A percentile compares a stretch with the other conserved stretches of the same genome.
Conservation (phyloP, 768 basidiomycete genomes). For the Kwoniella bestiolae region DNA sequence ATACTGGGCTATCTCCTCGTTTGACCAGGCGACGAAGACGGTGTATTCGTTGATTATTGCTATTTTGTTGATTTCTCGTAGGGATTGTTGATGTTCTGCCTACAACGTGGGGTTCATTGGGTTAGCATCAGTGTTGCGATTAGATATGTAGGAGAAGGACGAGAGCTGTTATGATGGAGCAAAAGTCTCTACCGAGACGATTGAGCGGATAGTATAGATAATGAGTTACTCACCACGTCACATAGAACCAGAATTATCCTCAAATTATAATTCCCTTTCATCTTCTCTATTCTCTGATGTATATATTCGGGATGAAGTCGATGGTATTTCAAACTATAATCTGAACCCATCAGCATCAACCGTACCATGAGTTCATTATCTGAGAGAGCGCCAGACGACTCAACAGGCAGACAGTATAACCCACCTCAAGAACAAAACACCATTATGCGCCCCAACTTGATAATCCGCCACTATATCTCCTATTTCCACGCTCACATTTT, state of each 20-base stretch:
- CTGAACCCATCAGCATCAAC: not conserved
- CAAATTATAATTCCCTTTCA: conserved; percentile 79
- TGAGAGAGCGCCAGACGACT: not conserved
- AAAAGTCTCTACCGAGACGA: too few relatives aligned
- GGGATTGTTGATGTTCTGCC: conserved; percentile 88
- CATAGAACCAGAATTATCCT: conserved; percentile 85
- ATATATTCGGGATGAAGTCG: conserved; percentile 98
- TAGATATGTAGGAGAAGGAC: too few relatives aligned
- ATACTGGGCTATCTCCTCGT: conserved; percentile 91
- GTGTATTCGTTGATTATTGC: conserved; percentile 93
- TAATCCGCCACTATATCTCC: conserved; percentile 93
- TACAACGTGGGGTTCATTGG: too few relatives aligned
- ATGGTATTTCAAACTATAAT: conserved; percentile 81
- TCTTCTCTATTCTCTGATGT: conserved; percentile 82
- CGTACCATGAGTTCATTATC: not conserved
- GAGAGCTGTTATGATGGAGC: too few relatives aligned
- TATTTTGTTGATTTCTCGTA: conserved; percentile 89
- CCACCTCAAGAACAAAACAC: conserved; percentile 88
- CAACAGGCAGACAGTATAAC: too few relatives aligned
- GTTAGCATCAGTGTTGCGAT: too few relatives aligned
- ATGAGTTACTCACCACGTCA: conserved; percentile 87
- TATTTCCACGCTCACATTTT: conserved; percentile 90
- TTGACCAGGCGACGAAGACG: conserved; percentile 88
- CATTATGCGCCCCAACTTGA: conserved; percentile 92
- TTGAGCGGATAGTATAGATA: too few relatives aligned